Conservation (phyloP, 2,329 filamentous ascomycete species). For the Xylariaceae sp. region DNA sequence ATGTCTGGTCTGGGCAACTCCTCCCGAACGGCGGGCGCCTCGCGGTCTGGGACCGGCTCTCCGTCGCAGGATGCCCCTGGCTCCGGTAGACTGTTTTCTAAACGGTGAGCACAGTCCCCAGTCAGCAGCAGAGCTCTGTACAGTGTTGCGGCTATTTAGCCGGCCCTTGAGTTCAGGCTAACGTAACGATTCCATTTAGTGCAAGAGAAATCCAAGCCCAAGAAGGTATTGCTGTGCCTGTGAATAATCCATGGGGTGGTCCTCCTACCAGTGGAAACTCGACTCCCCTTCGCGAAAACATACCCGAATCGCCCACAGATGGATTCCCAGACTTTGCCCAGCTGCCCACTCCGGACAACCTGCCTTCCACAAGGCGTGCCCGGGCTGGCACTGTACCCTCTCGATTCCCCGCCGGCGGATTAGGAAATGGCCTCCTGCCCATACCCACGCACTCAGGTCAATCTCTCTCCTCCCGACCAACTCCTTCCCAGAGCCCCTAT, state of each 20-base stretch:
- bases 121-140: neutral
- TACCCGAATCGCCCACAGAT: conserved; percentile 93
- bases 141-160: conserved; percentile 11
- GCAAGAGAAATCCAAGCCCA: conserved; percentile 96
- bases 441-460: conserved; percentile 64
- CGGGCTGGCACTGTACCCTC: conserved; percentile 96
- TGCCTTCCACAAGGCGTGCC: conserved; percentile 72
- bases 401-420: conserved; percentile 77
- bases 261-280: conserved; percentile 96
- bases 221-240: conserved; percentile 72
- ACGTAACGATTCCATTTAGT: conserved; percentile 43
- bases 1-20: conserved; percentile 61
- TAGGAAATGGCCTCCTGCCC: conserved; percentile 57
- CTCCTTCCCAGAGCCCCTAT: conserved; percentile 84
- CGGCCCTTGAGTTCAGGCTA: conserved; percentile 16
- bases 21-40: conserved; percentile 56
- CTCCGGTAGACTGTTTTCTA: conserved; percentile 75
- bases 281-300: conserved; percentile 92
- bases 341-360: conserved; percentile 62
- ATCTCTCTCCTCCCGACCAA: conserved; percentile 78
- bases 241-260: conserved; percentile 79
- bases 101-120: conserved; percentile 65
- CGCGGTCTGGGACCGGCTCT: conserved; percentile 87
- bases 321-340: conserved; percentile 88
- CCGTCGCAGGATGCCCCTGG: conserved; percentile 85